A percentile compares a stretch with the other conserved stretches of the same genome.
These are phyloP conservation scores for Ophiocordyceps camponoti-floridani DNA, from an alignment of 2,329 filamentous ascomycete genomes.

Conservation along the genomic window DNA sequence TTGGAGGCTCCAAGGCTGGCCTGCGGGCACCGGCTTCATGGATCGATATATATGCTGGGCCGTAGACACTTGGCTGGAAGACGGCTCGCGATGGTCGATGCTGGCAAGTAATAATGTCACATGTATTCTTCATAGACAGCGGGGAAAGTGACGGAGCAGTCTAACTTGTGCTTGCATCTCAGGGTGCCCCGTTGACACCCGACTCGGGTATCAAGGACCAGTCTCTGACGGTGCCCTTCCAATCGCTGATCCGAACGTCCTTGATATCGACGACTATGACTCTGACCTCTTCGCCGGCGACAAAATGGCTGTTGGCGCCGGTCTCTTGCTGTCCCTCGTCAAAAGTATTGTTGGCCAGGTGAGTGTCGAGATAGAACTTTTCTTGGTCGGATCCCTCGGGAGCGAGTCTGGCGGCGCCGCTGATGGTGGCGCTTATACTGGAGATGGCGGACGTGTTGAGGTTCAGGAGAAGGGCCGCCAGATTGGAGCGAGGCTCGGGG, in stretches of 20 bases:
- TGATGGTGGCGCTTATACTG: slow-evolving; percentile 84
- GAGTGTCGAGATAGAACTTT: slow-evolving; percentile 61
- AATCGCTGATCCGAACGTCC: background rate
- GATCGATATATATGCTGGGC: too few relatives aligned
- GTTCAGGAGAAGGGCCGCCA: slow-evolving; percentile 72
- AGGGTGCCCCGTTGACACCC: background rate
- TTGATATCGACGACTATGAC: background rate
- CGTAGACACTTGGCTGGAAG: too few relatives aligned
- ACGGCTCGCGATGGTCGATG: too few relatives aligned
- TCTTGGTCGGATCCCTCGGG: slow-evolving; percentile 64
- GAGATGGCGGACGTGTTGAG: slow-evolving; percentile 79
- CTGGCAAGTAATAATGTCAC: background rate
- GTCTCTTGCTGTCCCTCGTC: slow-evolving; percentile 30
- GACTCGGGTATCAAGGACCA: slow-evolving; percentile 14
- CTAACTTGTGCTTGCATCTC: background rate
- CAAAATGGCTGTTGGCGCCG: slow-evolving; percentile 45
- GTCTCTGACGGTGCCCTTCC: background rate
- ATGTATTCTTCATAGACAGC: background rate
- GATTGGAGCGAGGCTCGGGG: slow-evolving; percentile 49
- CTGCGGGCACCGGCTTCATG: too few relatives aligned
- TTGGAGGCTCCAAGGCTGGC: too few relatives aligned
- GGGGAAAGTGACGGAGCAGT: background rate
- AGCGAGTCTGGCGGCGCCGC: slow-evolving; percentile 65
- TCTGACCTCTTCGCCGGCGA: slow-evolving; percentile 60
- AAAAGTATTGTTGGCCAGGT: slow-evolving; percentile 87